These are phyloP conservation scores for Schizophyllum amplum DNA, from an alignment of 1,284 basidiomycete genomes.

Conservation along the genomic window DNA sequence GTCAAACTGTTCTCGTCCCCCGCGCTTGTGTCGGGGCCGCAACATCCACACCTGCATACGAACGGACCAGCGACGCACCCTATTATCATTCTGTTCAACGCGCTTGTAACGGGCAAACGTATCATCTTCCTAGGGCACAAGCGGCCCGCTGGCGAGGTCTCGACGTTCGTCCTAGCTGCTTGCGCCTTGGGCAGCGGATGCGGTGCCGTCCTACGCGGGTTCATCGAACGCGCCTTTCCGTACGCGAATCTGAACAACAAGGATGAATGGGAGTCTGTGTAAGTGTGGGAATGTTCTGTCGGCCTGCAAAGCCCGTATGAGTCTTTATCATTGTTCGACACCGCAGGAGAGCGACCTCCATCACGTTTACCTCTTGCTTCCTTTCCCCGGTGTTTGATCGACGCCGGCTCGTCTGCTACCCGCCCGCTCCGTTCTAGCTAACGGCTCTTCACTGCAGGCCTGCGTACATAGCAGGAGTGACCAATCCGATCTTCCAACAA, in stretches of 20 bases:
- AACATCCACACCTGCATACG: conserved; percentile 79
- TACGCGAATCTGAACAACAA: conserved; percentile 76
- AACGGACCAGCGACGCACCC: conserved; percentile 75
- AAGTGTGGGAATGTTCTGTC: no score
- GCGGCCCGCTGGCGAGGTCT: conserved; percentile 69
- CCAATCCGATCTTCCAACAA: conserved; percentile 82
- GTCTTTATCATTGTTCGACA: no score
- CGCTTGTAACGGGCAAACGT: conserved; percentile 79
- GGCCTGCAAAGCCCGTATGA: no score
- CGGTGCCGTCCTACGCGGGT: conserved; percentile 66
- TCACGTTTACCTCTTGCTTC: neutral
- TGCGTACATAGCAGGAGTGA: conserved; percentile 83
- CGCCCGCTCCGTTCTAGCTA: no score
- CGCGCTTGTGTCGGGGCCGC: conserved; percentile 54
- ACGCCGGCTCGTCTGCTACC: neutral
- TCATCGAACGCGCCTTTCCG: conserved; percentile 76
- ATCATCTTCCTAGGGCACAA: conserved; percentile 82
- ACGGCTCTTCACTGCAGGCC: conserved; percentile 34
- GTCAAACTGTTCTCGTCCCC: conserved; percentile 69
- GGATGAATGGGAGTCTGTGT: conserved; percentile 74
- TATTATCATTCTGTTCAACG: conserved; percentile 83
- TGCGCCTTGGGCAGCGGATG: conserved; percentile 79
- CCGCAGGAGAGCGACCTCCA: no score
- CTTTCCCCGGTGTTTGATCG: neutral
- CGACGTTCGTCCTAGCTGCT: conserved; percentile 76